A percentile compares a stretch with the other conserved stretches of the same genome.
Conservation (phyloP, 1,284 basidiomycete genomes). For the Neonothopanus nambi region DNA sequence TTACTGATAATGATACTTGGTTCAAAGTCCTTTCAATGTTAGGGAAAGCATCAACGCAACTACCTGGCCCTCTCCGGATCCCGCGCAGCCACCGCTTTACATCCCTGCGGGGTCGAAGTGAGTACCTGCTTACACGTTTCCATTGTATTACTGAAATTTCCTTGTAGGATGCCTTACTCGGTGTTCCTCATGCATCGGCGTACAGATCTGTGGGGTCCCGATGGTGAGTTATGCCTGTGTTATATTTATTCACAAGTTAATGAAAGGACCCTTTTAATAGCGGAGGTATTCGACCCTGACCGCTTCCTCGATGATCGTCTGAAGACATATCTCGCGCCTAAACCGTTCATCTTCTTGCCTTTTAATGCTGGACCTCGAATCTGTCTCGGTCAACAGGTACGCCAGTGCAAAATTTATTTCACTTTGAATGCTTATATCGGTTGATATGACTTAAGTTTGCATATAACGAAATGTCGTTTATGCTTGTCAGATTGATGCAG, state of each 20-base stretch:
- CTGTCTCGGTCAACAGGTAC: conserved; percentile 36
- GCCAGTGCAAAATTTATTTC: neutral
- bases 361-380: conserved; percentile 29
- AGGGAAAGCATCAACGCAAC: conserved; percentile 25
- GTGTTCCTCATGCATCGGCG: conserved; percentile 34
- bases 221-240: conserved; percentile 19
- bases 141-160: too few species aligned
- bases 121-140: conserved; percentile 1
- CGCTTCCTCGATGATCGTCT: conserved; percentile 26
- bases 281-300: conserved; percentile 43
- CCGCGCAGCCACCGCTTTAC: conserved; percentile 31
- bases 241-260: too few species aligned
- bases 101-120: conserved; percentile 33
- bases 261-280: conserved; percentile 20
- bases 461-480: conserved; percentile 58
- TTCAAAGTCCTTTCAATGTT: conserved; percentile 29
- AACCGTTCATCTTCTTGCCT: conserved; percentile 27
- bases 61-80: conserved; percentile 30
- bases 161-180: conserved; percentile 25
- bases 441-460: conserved; percentile 41
- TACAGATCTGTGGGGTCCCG: conserved; percentile 37
- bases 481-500: conserved; percentile 48
- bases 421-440: neutral
- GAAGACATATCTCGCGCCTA: conserved; percentile 22
- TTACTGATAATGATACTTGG: neutral